Evolutionary conservation across 2,329 filamentous ascomycete genomes (phyloP).

Genomic region (Didymella pomorum): DNA sequence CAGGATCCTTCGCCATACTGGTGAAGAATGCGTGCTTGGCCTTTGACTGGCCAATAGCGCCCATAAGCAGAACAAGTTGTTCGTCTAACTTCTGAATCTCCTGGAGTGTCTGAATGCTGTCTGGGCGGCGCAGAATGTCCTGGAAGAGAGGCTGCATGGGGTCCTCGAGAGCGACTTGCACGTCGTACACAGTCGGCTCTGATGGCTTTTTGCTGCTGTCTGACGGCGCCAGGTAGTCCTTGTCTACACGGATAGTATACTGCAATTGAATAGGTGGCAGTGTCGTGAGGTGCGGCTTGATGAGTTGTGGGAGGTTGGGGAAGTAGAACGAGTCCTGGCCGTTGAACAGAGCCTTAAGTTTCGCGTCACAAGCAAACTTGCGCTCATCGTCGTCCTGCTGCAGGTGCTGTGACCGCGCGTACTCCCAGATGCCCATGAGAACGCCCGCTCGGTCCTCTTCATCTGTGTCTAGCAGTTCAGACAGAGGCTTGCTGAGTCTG

Average conservation of each 20-base stretch:
- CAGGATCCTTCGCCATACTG: slow-evolving; percentile 79
- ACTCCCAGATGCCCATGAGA: slow-evolving; percentile 94
- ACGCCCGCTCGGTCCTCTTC: slow-evolving; percentile 89
- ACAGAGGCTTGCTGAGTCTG: slow-evolving; percentile 77
- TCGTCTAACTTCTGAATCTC: slow-evolving; percentile 83
- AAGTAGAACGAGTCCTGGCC: slow-evolving; percentile 79
- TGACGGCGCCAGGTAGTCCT: slow-evolving; percentile 60
- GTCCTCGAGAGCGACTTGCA: slow-evolving; percentile 84
- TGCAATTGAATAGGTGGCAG: slow-evolving; percentile 82
- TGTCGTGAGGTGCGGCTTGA: slow-evolving; percentile 78
- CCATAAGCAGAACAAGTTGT: slow-evolving; percentile 81
- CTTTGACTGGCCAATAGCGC: slow-evolving; percentile 83
- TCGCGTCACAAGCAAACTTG: slow-evolving; percentile 87
- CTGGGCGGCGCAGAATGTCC: slow-evolving; percentile 57
- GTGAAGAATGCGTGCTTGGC: slow-evolving; percentile 90
- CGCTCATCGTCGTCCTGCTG: slow-evolving; percentile 96
- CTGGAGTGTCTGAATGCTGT: slow-evolving; percentile 71
- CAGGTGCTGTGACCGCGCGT: slow-evolving; percentile 82
- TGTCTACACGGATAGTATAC: slow-evolving; percentile 93
- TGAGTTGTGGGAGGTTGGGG: slow-evolving; percentile 81
- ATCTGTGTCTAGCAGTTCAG: slow-evolving; percentile 83
- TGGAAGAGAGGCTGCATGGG: slow-evolving; percentile 73
- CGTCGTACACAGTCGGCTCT: slow-evolving; percentile 85
- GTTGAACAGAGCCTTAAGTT: slow-evolving; percentile 78
- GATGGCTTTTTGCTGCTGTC: slow-evolving; percentile 73